Percentiles rank a stretch among this genome's conserved stretches.
These are phyloP conservation scores for Acanthamoeba culbertsoni DNA, from an alignment of 208 protist genomes.

Conservation along the genomic window DNA sequence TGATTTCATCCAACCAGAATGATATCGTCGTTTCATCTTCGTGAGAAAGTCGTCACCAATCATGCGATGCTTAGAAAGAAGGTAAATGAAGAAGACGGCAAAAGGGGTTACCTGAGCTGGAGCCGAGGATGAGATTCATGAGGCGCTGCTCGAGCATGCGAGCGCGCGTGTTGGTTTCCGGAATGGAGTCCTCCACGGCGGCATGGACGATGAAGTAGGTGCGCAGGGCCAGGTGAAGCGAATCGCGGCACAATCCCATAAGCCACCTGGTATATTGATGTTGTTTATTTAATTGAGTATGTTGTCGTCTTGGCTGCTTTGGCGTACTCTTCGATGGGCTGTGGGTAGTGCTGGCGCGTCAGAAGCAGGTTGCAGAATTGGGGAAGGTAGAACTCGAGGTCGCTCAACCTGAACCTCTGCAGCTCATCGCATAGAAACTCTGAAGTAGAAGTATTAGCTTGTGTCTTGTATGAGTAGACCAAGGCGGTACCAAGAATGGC, in stretches of 20 bases:
- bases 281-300: too few species aligned
- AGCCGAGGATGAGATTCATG: not conserved
- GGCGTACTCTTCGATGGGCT: not conserved
- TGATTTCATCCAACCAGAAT: constrained; percentile 13
- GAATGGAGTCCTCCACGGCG: not conserved
- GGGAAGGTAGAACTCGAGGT: constrained; percentile 24
- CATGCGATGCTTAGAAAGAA: not conserved
- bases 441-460: not conserved
- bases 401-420: not conserved
- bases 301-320: too few species aligned
- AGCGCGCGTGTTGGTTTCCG: not conserved
- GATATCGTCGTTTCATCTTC: not conserved
- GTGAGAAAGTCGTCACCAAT: not conserved
- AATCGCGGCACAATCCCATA: not conserved
- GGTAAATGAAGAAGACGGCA: not conserved
- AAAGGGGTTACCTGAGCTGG: not conserved
- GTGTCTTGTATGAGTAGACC: not conserved
- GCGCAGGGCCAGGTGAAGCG: not conserved
- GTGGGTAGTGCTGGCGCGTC: not conserved
- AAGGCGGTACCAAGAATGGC: not conserved
- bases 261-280: not conserved
- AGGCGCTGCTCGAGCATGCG: not conserved
- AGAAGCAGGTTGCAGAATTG: constrained; percentile 11
- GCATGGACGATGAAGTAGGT: not conserved
- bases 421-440: not conserved